A percentile compares a stretch with the other conserved stretches of the same genome.
Conservation (phyloP, 208 protist species). For the Trypanosoma rangeli region DNA sequence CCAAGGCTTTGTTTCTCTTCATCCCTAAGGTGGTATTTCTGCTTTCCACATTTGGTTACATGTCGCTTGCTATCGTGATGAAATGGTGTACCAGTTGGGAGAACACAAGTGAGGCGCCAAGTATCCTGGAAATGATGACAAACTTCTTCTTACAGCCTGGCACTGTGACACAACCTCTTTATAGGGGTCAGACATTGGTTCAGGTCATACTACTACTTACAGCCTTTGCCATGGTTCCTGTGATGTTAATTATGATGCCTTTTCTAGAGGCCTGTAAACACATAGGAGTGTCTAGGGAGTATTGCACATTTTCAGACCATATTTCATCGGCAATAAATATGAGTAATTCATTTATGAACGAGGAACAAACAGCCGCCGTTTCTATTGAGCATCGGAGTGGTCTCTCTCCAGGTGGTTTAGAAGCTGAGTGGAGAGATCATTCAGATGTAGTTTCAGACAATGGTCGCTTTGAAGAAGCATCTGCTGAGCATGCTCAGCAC, state of each 20-base stretch:
- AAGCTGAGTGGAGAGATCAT: no score
- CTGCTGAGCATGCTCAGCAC: no score
- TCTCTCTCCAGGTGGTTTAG: no score
- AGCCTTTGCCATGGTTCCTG: conserved; percentile 74
- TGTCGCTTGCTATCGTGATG: conserved; percentile 96
- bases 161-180: conserved; percentile 22
- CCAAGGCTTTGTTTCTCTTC: conserved; percentile 91
- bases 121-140: conserved; percentile 90
- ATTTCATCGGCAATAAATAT: no score
- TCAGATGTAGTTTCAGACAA: no score
- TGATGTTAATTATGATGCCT: conserved; percentile 92
- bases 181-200: conserved; percentile 52
- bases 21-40: conserved; percentile 98
- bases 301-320: no score
- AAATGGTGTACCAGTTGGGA: conserved; percentile 93
- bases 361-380: no score
- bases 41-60: conserved; percentile 94
- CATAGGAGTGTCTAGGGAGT: conserved; percentile 2
- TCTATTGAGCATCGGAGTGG: no score
- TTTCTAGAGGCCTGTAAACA: conserved; percentile 31
- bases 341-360: no score
- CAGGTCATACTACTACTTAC: conserved; percentile 80
- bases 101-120: conserved; percentile 66
- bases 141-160: not conserved
- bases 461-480: no score